Conservation (phyloP, 1,139 yeast species). For the Yamadazyma mexicana region DNA sequence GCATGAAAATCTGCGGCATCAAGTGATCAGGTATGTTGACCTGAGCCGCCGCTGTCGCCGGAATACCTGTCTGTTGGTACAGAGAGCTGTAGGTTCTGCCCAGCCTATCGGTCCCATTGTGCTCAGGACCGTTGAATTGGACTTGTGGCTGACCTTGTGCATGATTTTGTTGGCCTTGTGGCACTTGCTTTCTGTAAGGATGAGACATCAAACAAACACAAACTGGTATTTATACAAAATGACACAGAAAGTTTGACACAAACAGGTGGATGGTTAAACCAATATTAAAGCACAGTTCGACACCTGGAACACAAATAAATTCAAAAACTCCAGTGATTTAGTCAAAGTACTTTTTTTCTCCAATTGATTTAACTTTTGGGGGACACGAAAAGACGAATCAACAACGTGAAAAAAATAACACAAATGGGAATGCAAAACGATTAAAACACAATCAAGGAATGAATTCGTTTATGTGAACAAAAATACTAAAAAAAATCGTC, state of each 20-base stretch:
- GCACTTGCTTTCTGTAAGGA: slow-evolving; percentile 10
- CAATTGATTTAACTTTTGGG: too few relatives aligned
- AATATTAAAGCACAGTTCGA: too few relatives aligned
- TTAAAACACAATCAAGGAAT: too few relatives aligned
- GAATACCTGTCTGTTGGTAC: not conserved
- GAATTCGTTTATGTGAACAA: too few relatives aligned
- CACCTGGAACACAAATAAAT: too few relatives aligned
- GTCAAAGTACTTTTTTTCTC: too few relatives aligned
- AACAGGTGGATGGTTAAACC: too few relatives aligned
- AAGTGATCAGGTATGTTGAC: slow-evolving; percentile 34
- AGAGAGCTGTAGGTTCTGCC: not conserved
- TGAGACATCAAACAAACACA: slow-evolving; percentile 7
- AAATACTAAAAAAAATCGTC: not conserved
- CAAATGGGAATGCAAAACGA: too few relatives aligned
- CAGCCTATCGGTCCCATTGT: too few relatives aligned
- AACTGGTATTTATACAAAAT: not conserved
- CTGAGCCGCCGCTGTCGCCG: slow-evolving; percentile 2
- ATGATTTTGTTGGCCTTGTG: not conserved
- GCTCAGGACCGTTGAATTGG: not conserved
- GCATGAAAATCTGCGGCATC: slow-evolving; percentile 25
- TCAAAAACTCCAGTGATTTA: too few relatives aligned
- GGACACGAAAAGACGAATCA: too few relatives aligned
- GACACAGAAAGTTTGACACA: not conserved
- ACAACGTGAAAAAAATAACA: too few relatives aligned
- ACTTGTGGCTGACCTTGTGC: not conserved